A percentile compares a stretch with the other conserved stretches of the same genome.
These are phyloP conservation scores for Phytopythium kandeliae DNA, from an alignment of 352 stramenopile genomes.

Conservation along the genomic window DNA sequence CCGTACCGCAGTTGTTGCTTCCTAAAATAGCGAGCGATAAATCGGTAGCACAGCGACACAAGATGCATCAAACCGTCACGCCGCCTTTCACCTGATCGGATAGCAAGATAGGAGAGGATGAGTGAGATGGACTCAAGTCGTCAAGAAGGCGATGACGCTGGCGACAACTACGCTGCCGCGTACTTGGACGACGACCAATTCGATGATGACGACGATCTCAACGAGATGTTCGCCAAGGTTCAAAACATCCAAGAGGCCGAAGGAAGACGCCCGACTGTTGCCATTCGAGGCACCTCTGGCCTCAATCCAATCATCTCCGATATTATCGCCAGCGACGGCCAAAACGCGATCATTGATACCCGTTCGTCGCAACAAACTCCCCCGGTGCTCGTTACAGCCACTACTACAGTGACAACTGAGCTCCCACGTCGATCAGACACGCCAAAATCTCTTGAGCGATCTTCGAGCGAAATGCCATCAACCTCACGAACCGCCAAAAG, in stretches of 20 bases:
- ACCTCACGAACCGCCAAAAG: not conserved
- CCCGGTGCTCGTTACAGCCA: not conserved
- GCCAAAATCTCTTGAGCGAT: slow-evolving; percentile 13
- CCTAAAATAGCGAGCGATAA: no score
- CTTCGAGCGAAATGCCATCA: slow-evolving; percentile 6
- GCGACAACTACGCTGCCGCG: slow-evolving; percentile 30
- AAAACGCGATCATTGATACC: not conserved
- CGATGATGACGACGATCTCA: slow-evolving; percentile 50
- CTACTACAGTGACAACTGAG: not conserved
- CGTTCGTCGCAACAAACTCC: not conserved
- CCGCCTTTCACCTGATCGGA: not conserved
- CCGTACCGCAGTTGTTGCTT: no score
- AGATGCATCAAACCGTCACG: not conserved
- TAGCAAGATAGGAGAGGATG: not conserved
- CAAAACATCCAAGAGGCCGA: slow-evolving; percentile 55
- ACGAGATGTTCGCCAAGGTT: slow-evolving; percentile 72
- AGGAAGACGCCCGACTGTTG: slow-evolving; percentile 7
- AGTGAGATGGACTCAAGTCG: slow-evolving; percentile 2
- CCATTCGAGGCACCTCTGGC: not conserved
- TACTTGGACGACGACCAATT: slow-evolving; percentile 44
- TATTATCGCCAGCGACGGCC: no score
- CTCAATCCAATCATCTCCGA: not conserved
- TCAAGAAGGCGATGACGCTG: slow-evolving; percentile 14
- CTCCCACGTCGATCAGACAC: slow-evolving; percentile 4
- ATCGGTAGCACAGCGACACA: not conserved